Percentiles rank a stretch among this genome's conserved stretches.
Evolutionary conservation across 164 flowering plant genomes (phyloP).

Genomic region (Vitis riparia): DNA sequence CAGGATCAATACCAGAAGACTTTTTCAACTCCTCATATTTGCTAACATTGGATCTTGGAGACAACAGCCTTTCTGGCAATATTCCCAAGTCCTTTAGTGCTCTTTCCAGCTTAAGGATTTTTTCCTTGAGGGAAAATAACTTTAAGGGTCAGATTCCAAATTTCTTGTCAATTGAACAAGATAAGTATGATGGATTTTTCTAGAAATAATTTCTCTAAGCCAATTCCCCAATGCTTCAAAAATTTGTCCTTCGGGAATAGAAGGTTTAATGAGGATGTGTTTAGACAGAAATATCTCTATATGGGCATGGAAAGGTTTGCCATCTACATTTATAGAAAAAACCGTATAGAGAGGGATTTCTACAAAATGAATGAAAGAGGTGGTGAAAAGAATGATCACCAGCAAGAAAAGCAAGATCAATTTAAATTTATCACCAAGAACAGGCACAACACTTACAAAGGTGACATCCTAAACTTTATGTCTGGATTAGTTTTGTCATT

Average conservation of each 20-base stretch:
- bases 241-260: not conserved
- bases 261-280: not conserved
- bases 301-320: no score
- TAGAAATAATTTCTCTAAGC: not conserved
- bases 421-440: constrained; percentile 1
- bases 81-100: not conserved
- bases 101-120: not conserved
- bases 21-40: not conserved
- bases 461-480: constrained; percentile 3
- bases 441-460: not conserved
- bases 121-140: constrained; percentile 3
- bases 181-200: constrained; percentile 10
- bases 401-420: not conserved
- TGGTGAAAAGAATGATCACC: no score
- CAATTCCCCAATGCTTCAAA: constrained; percentile 2
- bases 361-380: no score
- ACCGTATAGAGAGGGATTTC: no score
- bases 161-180: not conserved
- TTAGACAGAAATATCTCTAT: not conserved
- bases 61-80: not conserved
- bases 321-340: no score
- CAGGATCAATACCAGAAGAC: not conserved
- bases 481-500: constrained; percentile 9
- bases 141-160: constrained; percentile 1
- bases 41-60: not conserved